Evolutionary conservation across 2,329 filamentous ascomycete species (phyloP).

Genomic region (Arthrobotrys sinensis): DNA sequence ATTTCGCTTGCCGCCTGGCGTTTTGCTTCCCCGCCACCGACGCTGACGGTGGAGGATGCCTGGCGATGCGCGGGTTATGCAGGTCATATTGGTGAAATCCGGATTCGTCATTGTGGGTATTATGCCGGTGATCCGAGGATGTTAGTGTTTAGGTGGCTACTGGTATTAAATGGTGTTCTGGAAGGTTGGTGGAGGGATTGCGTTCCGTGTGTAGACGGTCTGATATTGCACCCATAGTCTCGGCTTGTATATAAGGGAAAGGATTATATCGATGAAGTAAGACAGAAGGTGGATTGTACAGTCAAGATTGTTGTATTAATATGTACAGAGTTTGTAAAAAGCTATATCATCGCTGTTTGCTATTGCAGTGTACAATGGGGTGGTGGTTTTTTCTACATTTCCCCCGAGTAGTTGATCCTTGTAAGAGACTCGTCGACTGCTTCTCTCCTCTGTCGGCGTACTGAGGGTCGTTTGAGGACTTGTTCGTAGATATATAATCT

Average conservation of each 20-base stretch:
- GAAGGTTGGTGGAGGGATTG: background rate
- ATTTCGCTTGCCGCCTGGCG: constrained; percentile 3
- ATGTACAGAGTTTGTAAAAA: constrained; percentile 16
- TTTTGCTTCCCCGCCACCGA: background rate
- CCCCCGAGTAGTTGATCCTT: background rate
- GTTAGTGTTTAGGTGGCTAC: background rate
- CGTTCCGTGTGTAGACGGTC: background rate
- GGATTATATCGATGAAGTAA: too few relatives aligned
- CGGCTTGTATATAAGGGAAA: too few relatives aligned
- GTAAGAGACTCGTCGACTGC: background rate
- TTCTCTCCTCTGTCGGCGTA: background rate
- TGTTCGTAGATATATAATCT: background rate
- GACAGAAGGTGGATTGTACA: constrained; percentile 3
- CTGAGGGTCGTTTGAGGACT: too few relatives aligned
- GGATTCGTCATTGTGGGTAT: background rate
- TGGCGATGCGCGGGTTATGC: background rate
- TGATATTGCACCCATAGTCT: too few relatives aligned
- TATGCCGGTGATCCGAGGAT: background rate
- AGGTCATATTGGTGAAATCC: background rate
- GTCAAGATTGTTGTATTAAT: constrained; percentile 15
- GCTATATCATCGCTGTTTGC: constrained; percentile 16
- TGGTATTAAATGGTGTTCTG: too few relatives aligned
- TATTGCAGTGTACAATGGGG: constrained; percentile 4
- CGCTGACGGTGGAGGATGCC: background rate
- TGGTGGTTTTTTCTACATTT: constrained; percentile 3